phyloP scores from a whole-genome alignment of 1,139 yeast species.

The Candida labiduridarum region DNA sequence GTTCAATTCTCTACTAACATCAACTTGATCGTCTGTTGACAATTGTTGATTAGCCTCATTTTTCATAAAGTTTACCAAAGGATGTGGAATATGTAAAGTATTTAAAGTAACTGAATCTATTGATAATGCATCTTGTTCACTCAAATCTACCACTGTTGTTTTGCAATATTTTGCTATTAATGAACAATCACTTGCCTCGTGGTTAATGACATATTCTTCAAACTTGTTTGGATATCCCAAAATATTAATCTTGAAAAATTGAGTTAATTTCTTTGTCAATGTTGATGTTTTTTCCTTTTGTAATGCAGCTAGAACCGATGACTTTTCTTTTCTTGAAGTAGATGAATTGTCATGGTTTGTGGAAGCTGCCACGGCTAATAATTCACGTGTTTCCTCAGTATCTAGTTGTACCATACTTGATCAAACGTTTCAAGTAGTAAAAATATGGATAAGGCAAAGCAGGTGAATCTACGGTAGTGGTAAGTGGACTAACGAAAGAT shows the following conservation, averaged over 20 bases:
- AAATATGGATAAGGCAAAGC: no score
- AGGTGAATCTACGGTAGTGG: no score
- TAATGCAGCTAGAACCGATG: constrained; percentile 6
- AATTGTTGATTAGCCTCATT: constrained; percentile 32
- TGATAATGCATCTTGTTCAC: constrained; percentile 23
- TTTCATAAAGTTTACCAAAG: constrained; percentile 49
- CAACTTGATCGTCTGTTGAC: constrained; percentile 21
- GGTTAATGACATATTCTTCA: constrained; percentile 40
- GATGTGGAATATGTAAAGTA: constrained; percentile 56
- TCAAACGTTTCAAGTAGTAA: not conserved
- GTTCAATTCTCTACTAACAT: constrained; percentile 37
- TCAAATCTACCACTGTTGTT: constrained; percentile 39
- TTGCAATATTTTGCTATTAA: constrained; percentile 50
- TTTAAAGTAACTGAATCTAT: constrained; percentile 41
- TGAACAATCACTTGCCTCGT: constrained; percentile 60
- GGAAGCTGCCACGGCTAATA: constrained; percentile 18
- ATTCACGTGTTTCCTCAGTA: constrained; percentile 17
- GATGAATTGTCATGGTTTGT: constrained; percentile 5
- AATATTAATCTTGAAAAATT: constrained; percentile 29
- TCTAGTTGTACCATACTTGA: constrained; percentile 6
- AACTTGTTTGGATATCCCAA: constrained; percentile 30
- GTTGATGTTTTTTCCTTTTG: constrained; percentile 25
- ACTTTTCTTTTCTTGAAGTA: constrained; percentile 1
- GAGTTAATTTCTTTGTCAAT: constrained; percentile 23
- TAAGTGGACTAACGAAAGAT: not conserved